These are phyloP conservation scores for Hirsutella rhossiliensis DNA, from an alignment of 2,329 filamentous ascomycete genomes.

Conservation along the genomic window DNA sequence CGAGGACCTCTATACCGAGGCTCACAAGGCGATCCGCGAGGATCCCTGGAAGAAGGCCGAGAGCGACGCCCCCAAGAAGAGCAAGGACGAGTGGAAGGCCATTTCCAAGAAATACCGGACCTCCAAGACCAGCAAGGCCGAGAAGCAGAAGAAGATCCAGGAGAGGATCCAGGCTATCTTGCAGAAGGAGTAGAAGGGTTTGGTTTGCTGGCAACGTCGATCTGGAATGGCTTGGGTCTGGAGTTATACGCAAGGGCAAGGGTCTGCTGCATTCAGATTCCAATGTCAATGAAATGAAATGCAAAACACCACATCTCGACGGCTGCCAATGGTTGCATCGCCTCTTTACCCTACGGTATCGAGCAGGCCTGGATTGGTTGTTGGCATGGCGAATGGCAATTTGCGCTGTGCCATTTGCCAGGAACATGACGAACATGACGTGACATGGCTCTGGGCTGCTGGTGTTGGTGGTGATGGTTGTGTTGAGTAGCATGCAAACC, in stretches of 20 bases:
- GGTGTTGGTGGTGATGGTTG: too few species aligned
- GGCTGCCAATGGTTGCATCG: too few species aligned
- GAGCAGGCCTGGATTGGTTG: too few species aligned
- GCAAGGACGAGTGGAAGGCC: constrained; percentile 92
- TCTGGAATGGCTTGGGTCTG: constrained; percentile 18
- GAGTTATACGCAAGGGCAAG: constrained; percentile 24
- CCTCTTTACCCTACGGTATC: too few species aligned
- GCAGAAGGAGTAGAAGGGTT: constrained; percentile 28
- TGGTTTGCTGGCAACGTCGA: constrained; percentile 2
- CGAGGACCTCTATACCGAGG: constrained; percentile 92
- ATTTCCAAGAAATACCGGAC: constrained; percentile 85
- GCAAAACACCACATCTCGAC: background rate
- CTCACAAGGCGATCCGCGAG: constrained; percentile 93
- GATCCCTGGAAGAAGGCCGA: constrained; percentile 94
- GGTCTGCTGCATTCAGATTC: constrained; percentile 16
- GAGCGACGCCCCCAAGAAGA: constrained; percentile 70
- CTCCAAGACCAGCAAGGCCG: constrained; percentile 66
- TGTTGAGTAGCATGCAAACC: too few species aligned
- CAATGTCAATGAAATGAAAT: constrained; percentile 21
- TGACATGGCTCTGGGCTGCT: too few species aligned
- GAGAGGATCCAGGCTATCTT: constrained; percentile 80
- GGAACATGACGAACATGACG: too few species aligned
- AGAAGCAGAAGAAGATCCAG: constrained; percentile 78
- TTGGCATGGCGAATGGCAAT: too few species aligned
- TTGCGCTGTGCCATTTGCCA: too few species aligned